Evolutionary conservation across 2,329 filamentous ascomycete genomes (phyloP).

Genomic region (Graphilbum sp.): DNA sequence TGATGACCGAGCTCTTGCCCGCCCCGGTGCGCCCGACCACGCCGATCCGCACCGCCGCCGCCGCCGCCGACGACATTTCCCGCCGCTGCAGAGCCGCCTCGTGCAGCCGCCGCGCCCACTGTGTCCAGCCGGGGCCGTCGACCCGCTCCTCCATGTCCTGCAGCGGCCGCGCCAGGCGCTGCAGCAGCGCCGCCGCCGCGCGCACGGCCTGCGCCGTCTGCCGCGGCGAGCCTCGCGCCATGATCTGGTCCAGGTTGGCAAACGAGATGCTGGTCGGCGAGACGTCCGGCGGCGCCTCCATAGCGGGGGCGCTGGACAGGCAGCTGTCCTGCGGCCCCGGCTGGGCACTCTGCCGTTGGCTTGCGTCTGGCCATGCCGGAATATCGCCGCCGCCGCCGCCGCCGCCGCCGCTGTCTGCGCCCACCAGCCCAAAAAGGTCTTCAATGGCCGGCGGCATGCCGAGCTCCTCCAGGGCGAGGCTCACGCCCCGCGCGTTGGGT

Average conservation of each 20-base stretch:
- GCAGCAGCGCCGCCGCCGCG: slow-evolving; percentile 10
- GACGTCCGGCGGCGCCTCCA: not conserved
- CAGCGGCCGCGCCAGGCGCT: slow-evolving; percentile 11
- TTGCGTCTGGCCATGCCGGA: too few relatives aligned
- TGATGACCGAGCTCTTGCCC: slow-evolving; percentile 47
- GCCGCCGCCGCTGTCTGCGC: too few relatives aligned
- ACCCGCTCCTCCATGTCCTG: slow-evolving; percentile 9
- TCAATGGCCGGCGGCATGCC: too few relatives aligned
- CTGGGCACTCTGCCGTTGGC: too few relatives aligned
- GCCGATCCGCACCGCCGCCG: slow-evolving; percentile 30
- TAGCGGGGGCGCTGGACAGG: not conserved
- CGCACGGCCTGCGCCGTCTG: not conserved
- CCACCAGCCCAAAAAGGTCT: too few relatives aligned
- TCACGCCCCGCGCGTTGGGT: too few relatives aligned
- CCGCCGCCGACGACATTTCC: slow-evolving; percentile 12
- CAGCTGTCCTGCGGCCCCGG: too few relatives aligned
- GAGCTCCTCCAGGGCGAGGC: too few relatives aligned
- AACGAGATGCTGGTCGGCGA: not conserved
- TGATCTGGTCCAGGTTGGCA: not conserved
- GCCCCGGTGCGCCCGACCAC: slow-evolving; percentile 45
- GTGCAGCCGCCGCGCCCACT: not conserved
- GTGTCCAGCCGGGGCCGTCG: slow-evolving; percentile 4
- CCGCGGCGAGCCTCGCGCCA: not conserved
- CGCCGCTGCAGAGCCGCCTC: not conserved
- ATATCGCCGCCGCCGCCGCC: too few relatives aligned